phyloP scores from a whole-genome alignment of 179 eudicot species.

The Amaranthus tricolor region DNA sequence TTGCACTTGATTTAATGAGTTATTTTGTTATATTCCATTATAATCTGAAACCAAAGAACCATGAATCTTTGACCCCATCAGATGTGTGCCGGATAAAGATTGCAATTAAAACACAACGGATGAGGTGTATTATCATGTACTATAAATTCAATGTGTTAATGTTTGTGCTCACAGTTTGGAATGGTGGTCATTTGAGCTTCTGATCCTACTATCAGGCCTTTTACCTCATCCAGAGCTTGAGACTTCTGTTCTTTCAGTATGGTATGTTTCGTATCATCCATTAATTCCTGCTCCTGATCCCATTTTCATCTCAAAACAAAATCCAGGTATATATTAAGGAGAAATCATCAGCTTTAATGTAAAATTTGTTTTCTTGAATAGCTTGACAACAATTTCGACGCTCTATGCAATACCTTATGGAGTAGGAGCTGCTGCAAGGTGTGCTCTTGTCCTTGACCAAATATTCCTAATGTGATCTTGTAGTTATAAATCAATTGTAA shows the following conservation, averaged over 20 bases:
- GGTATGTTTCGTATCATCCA: slow-evolving; percentile 33
- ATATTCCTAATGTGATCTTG: not conserved
- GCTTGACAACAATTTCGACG: slow-evolving; percentile 58
- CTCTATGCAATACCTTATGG: slow-evolving; percentile 70
- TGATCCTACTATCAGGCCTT: slow-evolving; percentile 63
- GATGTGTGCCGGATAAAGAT: no score
- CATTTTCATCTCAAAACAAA: not conserved
- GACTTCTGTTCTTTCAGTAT: slow-evolving; percentile 67
- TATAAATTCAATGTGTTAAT: not conserved
- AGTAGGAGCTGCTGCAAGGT: slow-evolving; percentile 82
- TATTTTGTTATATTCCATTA: no score
- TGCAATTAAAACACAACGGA: no score
- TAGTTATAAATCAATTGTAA: no score
- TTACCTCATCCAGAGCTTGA: slow-evolving; percentile 64
- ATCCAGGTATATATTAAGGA: not conserved
- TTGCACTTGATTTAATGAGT: no score
- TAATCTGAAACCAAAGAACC: no score
- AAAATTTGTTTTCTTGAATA: slow-evolving; percentile 12
- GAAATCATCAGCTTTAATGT: not conserved
- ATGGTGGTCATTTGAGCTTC: slow-evolving; percentile 85
- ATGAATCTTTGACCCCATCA: no score
- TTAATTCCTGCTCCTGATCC: not conserved
- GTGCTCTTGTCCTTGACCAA: not conserved
- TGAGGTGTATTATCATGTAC: not conserved
- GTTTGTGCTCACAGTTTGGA: slow-evolving; percentile 45